These are phyloP conservation scores for Cyanodermella asteris DNA, from an alignment of 2,329 filamentous ascomycete species.

Conservation along the genomic window DNA sequence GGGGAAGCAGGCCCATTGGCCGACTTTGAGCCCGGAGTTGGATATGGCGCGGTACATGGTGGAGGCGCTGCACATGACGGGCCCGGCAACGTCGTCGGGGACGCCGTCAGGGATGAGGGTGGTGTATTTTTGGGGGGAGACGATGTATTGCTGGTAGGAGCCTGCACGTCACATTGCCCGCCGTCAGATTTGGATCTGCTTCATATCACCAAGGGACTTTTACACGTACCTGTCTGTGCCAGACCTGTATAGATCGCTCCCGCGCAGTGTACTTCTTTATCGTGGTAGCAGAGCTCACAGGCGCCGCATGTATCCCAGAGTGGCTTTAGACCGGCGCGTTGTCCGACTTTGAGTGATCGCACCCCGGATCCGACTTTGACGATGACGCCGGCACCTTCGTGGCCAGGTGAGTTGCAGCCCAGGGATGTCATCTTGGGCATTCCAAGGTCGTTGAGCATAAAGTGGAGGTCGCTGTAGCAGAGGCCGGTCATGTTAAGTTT, in stretches of 20 bases:
- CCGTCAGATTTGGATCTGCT: not conserved
- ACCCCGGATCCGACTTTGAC: conserved; percentile 33
- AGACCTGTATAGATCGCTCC: conserved; percentile 25
- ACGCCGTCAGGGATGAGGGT: conserved; percentile 33
- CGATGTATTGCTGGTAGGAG: conserved; percentile 38
- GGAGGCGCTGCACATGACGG: conserved; percentile 36
- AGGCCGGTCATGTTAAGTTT: conserved; percentile 36
- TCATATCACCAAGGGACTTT: no score
- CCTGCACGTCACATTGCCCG: no score
- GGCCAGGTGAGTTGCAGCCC: conserved; percentile 25
- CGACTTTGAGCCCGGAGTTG: conserved; percentile 26
- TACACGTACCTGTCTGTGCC: conserved; percentile 14
- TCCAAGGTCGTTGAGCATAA: conserved; percentile 32
- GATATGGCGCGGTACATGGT: conserved; percentile 36
- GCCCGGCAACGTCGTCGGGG: conserved; percentile 32
- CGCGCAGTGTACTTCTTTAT: conserved; percentile 31
- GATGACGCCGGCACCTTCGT: conserved; percentile 36
- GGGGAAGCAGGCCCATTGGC: conserved; percentile 33
- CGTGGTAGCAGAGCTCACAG: conserved; percentile 29
- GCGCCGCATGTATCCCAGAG: conserved; percentile 28
- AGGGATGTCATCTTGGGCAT: conserved; percentile 23
- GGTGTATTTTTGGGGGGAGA: conserved; percentile 32
- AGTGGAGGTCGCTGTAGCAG: conserved; percentile 35
- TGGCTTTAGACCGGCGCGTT: conserved; percentile 31
- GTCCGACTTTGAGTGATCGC: conserved; percentile 29